phyloP scores from a whole-genome alignment of 177 flowering plant genomes.

The Telopea speciosissima region DNA sequence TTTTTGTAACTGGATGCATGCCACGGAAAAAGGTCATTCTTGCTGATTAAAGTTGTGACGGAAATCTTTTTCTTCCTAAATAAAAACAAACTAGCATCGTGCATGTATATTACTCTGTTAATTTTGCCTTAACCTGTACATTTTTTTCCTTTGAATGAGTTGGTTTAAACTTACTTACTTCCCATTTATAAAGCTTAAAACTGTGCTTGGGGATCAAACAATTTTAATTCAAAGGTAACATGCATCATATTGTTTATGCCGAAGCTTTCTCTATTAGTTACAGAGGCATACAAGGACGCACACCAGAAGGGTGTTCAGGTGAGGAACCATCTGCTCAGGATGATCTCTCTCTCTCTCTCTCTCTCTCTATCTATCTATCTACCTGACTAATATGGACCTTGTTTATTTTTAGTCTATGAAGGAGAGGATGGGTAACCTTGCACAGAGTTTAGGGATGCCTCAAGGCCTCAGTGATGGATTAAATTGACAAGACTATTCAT shows the following conservation, averaged over 20 bases:
- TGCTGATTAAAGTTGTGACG: too few species aligned
- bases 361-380: not conserved
- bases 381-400: slow-evolving; percentile 2
- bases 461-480: slow-evolving; percentile 64
- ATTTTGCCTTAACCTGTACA: too few species aligned
- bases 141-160: too few species aligned
- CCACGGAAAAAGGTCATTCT: too few species aligned
- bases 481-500: slow-evolving; percentile 31
- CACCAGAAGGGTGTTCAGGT: slow-evolving; percentile 94
- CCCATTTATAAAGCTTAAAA: too few species aligned
- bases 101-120: too few species aligned
- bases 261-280: slow-evolving; percentile 81
- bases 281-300: slow-evolving; percentile 93
- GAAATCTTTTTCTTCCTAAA: too few species aligned
- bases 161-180: not conserved
- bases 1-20: too few species aligned
- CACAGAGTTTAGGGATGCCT: slow-evolving; percentile 95
- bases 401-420: slow-evolving; percentile 71
- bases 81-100: too few species aligned
- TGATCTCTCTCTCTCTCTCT: not conserved
- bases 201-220: not conserved
- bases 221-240: too few species aligned
- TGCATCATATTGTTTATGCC: slow-evolving; percentile 24
- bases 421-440: slow-evolving; percentile 89
- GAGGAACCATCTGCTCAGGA: slow-evolving; percentile 6